These are phyloP conservation scores for Ophiostoma piceae DNA, from an alignment of 2,329 filamentous ascomycete species.

Conservation along the genomic window DNA sequence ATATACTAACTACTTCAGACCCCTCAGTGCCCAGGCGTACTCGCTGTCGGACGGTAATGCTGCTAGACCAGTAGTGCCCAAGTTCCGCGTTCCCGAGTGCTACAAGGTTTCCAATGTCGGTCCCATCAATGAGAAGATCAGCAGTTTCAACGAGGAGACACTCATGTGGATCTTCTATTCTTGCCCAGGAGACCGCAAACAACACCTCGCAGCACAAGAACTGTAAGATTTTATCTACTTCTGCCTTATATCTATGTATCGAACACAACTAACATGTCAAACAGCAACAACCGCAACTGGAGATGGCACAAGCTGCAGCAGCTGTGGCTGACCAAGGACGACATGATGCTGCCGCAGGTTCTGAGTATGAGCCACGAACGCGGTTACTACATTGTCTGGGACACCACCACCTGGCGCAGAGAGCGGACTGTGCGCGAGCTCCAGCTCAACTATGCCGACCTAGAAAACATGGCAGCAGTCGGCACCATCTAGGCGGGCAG, in stretches of 20 bases:
- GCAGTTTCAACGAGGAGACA: constrained; percentile 63
- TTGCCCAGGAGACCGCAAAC: constrained; percentile 57
- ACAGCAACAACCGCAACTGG: constrained; percentile 60
- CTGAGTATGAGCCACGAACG: constrained; percentile 56
- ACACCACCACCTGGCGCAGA: constrained; percentile 56
- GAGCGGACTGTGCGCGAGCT: constrained; percentile 51
- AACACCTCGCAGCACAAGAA: constrained; percentile 58
- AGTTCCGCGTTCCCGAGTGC: constrained; percentile 58
- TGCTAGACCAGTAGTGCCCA: constrained; percentile 53
- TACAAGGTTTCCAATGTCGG: constrained; percentile 63
- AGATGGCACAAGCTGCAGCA: constrained; percentile 63
- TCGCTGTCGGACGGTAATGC: constrained; percentile 57
- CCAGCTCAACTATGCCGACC: constrained; percentile 56
- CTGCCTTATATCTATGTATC: neutral
- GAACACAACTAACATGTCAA: neutral
- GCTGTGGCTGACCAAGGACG: constrained; percentile 63
- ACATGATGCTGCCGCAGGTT: constrained; percentile 57
- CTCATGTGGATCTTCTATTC: constrained; percentile 67
- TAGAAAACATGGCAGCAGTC: constrained; percentile 44
- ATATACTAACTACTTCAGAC: constrained; percentile 20
- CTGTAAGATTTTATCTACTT: constrained; percentile 45
- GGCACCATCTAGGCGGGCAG: neutral
- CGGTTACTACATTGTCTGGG: constrained; percentile 63
- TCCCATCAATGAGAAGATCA: constrained; percentile 59
- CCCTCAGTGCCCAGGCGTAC: constrained; percentile 55